Base-by-base conservation (phyloP, 306 rosid genomes). In the Quercus suber region DNA sequence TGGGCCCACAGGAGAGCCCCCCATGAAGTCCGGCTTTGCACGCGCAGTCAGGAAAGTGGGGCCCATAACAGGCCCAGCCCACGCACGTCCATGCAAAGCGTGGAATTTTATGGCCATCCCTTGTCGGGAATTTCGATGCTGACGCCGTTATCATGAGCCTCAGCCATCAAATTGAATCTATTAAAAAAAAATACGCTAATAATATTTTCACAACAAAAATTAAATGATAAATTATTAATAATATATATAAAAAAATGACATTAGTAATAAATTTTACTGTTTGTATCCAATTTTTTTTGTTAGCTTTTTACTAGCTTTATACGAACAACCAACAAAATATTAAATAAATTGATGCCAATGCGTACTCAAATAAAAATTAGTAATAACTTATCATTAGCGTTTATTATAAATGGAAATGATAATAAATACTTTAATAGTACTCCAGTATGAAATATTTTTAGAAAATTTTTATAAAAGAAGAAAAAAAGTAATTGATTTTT, bases 11-110 rank as follows among this genome's bases (percentile, higher is more conserved):
- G 28, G 82, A 76, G 89, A 85, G 80, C 86, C 87, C 87, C 88
- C 89, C 89, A 88, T 82, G 82, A 88, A 86, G 89, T 79, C 84
- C 91, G 89, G 89, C 91, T 76, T 83, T 81, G 91, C 91, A 88
- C 86, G 91, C 91, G 91, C 84, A 88, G 91, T 86, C 91, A 86
- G 91, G 85, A 20, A 68, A 43, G 69, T 33, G 85, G 87, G 89
- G 58, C 74, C 89, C 80, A 82, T 35, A 12, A 12, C 63, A 59
- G 56, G 63, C 79, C 80, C 82, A 81, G 63, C 79, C 82, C 82
- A 81, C 87, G 87, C 91, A 77, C 84, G 84, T 80, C 89, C 91
- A 88, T 88, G 91, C 89, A 85, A 82, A 68, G 83, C 83, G 85
- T 85, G 85, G 88, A 85, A 81, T 78, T 81, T 41, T 21, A 85